Evolutionary conservation across 257 asterid genomes (phyloP).

Genomic region (Nicotiana obtusifolia): DNA sequence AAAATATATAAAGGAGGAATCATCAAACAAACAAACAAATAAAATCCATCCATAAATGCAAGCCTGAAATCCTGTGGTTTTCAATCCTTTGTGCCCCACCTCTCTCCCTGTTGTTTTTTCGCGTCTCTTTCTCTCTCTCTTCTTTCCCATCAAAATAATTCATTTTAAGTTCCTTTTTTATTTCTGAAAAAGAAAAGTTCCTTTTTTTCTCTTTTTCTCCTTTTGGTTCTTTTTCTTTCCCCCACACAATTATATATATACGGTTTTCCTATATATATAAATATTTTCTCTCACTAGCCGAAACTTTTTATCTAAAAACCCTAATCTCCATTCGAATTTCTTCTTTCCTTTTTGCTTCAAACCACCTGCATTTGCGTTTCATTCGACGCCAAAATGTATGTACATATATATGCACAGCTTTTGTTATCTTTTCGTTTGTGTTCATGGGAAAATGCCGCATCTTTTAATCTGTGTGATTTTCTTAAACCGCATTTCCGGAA

Average conservation of each 20-base stretch:
- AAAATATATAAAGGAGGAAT: neutral
- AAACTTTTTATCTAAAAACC: conserved; percentile 4
- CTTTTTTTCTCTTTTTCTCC: neutral
- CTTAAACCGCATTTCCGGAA: neutral
- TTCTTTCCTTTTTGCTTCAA: conserved; percentile 3
- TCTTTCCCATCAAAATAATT: conserved; percentile 21
- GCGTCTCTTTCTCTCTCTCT: conserved; percentile 35
- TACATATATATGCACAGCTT: neutral
- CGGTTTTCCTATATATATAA: neutral
- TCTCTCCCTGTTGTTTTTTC: conserved; percentile 44
- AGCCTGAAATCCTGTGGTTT: conserved; percentile 58
- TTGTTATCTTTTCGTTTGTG: neutral
- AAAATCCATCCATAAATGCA: conserved; percentile 60
- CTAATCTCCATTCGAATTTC: conserved; percentile 32
- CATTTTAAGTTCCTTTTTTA: conserved; percentile 28
- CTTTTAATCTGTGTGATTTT: neutral
- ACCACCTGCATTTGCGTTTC: conserved; percentile 3
- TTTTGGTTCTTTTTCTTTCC: neutral
- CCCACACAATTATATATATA: neutral
- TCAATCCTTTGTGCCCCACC: conserved; percentile 47
- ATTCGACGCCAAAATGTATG: conserved; percentile 8
- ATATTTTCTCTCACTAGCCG: neutral
- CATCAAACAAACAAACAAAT: neutral
- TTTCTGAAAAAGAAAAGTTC: conserved; percentile 12
- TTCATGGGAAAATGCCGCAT: neutral